Percentiles rank a stretch among this genome's conserved stretches.
These are phyloP conservation scores for Marsdenia floribunda DNA, from an alignment of 257 asterid species.

Conservation along the genomic window DNA sequence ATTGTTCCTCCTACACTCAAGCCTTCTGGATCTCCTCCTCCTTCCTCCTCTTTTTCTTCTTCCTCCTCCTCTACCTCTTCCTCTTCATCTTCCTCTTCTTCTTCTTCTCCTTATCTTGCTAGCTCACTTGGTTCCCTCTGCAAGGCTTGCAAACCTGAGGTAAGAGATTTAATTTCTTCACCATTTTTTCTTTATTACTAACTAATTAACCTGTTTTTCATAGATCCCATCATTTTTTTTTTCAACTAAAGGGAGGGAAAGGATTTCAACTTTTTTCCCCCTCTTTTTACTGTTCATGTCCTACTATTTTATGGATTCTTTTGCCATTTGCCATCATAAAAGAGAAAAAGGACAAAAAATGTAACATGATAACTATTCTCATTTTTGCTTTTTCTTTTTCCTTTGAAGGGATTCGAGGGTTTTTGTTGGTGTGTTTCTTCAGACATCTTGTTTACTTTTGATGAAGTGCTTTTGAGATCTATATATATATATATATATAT, in stretches of 20 bases:
- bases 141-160: slow-evolving; percentile 88
- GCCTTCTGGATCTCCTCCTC: slow-evolving; percentile 33
- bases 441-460: not conserved
- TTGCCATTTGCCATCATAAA: not conserved
- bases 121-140: slow-evolving; percentile 76
- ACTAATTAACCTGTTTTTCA: not conserved
- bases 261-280: not conserved
- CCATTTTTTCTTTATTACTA: not conserved
- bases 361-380: not conserved
- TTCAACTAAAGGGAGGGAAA: not conserved
- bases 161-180: slow-evolving; percentile 9
- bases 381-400: not conserved
- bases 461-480: slow-evolving; percentile 8
- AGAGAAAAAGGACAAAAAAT: not conserved
- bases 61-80: not conserved
- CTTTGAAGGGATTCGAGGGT: not conserved
- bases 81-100: slow-evolving; percentile 28
- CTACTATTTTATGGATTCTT: not conserved
- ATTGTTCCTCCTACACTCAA: slow-evolving; percentile 41
- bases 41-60: slow-evolving; percentile 24
- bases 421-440: not conserved
- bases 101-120: slow-evolving; percentile 50
- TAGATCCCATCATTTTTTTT: not conserved
- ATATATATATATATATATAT: no score
- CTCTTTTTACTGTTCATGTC: not conserved